Evolutionary conservation across 441 rosid genomes (phyloP).

Genomic region (Pelargonium cotyledonis): DNA sequence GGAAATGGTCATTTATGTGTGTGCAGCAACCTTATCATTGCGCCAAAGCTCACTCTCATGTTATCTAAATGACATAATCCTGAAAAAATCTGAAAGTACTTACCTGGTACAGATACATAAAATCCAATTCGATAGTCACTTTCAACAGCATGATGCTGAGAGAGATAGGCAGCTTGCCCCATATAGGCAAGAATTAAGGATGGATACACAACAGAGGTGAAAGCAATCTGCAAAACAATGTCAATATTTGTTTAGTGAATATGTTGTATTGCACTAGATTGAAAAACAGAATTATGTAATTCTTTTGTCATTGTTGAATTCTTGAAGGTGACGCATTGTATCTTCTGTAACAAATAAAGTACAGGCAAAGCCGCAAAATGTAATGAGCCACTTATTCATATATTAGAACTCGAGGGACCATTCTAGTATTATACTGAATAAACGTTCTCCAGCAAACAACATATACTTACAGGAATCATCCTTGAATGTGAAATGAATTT

Average conservation of each 20-base stretch:
- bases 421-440: too few relatives aligned
- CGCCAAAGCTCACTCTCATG: too few relatives aligned
- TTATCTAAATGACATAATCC: too few relatives aligned
- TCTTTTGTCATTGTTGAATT: too few relatives aligned
- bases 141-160: constrained; percentile 50
- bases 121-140: constrained; percentile 51
- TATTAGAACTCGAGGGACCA: background rate
- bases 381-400: background rate
- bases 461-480: too few relatives aligned
- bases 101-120: constrained; percentile 86
- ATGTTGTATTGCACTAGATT: background rate
- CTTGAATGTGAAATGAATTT: too few relatives aligned
- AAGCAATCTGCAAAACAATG: constrained; percentile 58
- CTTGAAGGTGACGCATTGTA: too few relatives aligned
- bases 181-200: constrained; percentile 90
- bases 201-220: constrained; percentile 89
- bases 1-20: too few relatives aligned
- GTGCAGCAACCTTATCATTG: too few relatives aligned
- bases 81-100: background rate
- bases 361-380: constrained; percentile 57
- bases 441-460: too few relatives aligned
- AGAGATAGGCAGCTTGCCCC: constrained; percentile 98
- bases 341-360: constrained; percentile 25
- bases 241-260: constrained; percentile 2
- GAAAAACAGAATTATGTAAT: too few relatives aligned